A percentile compares a stretch with the other conserved stretches of the same genome.
Conservation (phyloP, 2,329 filamentous ascomycete species). For the Penicillium sp. region DNA sequence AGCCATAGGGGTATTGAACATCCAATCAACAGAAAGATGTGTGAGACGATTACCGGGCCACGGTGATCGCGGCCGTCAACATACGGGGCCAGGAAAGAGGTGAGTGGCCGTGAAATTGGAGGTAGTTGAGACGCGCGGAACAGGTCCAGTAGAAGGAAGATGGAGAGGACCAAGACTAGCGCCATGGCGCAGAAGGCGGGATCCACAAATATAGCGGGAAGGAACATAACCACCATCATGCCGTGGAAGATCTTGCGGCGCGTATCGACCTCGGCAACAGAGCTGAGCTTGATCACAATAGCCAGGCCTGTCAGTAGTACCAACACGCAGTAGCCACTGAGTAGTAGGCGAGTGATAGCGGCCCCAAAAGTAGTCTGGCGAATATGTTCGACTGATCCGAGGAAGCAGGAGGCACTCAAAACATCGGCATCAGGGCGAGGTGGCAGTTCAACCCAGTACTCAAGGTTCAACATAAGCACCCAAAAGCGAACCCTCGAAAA, state of each 20-base stretch:
- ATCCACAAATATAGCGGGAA: conserved; percentile 83
- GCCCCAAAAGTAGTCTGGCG: conserved; percentile 65
- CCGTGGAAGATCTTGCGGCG: conserved; percentile 96
- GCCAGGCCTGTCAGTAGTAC: conserved; percentile 70
- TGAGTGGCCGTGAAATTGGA: conserved; percentile 80
- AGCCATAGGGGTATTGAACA: conserved; percentile 95
- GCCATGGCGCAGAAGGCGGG: conserved; percentile 79
- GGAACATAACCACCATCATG: conserved; percentile 95
- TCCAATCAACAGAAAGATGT: conserved; percentile 92
- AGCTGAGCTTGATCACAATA: conserved; percentile 70
- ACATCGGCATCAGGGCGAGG: conserved; percentile 32
- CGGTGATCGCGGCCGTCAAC: conserved; percentile 91
- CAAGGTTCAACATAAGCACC: conserved; percentile 65
- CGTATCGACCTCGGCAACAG: conserved; percentile 87
- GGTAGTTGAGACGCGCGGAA: conserved; percentile 88
- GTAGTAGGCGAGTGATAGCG: conserved; percentile 75
- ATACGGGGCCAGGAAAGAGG: conserved; percentile 84
- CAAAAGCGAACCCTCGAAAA: conserved; percentile 68
- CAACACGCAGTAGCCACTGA: conserved; percentile 69
- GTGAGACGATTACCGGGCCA: conserved; percentile 90
- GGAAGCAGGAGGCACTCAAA: conserved; percentile 43
- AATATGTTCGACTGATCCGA: conserved; percentile 64
- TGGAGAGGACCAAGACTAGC: conserved; percentile 71
- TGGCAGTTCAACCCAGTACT: conserved; percentile 73
- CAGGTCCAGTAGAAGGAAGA: conserved; percentile 86